A percentile compares a stretch with the other conserved stretches of the same genome.
Conservation (phyloP, 1,284 basidiomycete species). For the Xanthoconium separans region DNA sequence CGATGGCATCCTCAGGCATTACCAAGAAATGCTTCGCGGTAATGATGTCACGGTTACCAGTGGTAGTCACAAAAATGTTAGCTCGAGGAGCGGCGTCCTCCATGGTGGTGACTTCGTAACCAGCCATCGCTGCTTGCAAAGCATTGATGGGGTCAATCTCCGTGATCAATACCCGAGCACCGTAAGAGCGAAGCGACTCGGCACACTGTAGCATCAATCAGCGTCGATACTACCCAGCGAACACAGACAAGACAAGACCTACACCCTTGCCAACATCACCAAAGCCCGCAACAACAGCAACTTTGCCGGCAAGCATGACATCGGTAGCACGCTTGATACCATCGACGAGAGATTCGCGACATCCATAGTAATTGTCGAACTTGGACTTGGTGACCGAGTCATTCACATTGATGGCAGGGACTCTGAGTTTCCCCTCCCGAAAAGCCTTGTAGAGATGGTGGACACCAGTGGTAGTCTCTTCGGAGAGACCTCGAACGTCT, state of each 20-base stretch:
- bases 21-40: conserved; percentile 87
- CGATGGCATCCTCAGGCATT: conserved; percentile 99
- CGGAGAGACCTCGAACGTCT: conserved; percentile 93
- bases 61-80: conserved; percentile 98
- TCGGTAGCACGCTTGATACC: conserved; percentile 99
- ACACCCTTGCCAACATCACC: conserved; percentile 99
- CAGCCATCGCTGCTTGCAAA: conserved; percentile 98
- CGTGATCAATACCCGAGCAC: conserved; percentile 93
- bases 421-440: conserved; percentile 94
- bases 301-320: conserved; percentile 99
- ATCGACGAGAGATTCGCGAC: conserved; percentile 99
- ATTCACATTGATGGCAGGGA: conserved; percentile 99
- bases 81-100: conserved; percentile 88
- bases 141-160: conserved; percentile 99
- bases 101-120: conserved; percentile 99
- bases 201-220: conserved; percentile 70
- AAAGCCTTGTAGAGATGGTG: conserved; percentile 99
- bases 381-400: conserved; percentile 99
- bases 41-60: conserved; percentile 99
- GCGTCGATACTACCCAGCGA: background rate
- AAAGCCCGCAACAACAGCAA: conserved; percentile 97
- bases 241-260: conserved; percentile 11
- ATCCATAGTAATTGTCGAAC: conserved; percentile 96
- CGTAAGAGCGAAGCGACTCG: conserved; percentile 95
- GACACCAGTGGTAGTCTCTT: conserved; percentile 99